phyloP scores from a whole-genome alignment of 805 yeast genomes.

The Tetrapisispora taiwanensis region DNA sequence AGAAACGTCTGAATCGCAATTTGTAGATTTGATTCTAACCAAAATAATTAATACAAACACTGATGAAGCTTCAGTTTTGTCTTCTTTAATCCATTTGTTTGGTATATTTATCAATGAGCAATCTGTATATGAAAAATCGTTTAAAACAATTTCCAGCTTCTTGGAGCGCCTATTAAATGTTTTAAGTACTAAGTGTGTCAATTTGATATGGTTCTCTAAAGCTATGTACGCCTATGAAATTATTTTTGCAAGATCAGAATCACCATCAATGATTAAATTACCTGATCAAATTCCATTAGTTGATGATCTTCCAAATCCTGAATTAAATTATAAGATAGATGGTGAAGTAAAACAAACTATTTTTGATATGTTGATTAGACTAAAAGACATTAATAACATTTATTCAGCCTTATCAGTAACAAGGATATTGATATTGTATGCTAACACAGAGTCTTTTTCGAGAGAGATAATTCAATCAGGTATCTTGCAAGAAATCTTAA shows the following conservation, averaged over 20 bases:
- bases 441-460: slow-evolving; percentile 36
- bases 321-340: slow-evolving; percentile 18
- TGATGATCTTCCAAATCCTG: slow-evolving; percentile 11
- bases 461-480: slow-evolving; percentile 37
- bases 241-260: slow-evolving; percentile 39
- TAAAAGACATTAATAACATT: slow-evolving; percentile 34
- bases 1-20: slow-evolving; percentile 28
- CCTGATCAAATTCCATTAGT: slow-evolving; percentile 12
- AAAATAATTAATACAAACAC: slow-evolving; percentile 32
- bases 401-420: slow-evolving; percentile 44
- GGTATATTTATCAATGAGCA: slow-evolving; percentile 35
- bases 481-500: slow-evolving; percentile 38
- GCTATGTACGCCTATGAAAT: slow-evolving; percentile 48
- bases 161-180: slow-evolving; percentile 30
- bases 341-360: slow-evolving; percentile 25
- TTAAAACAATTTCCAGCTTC: slow-evolving; percentile 29
- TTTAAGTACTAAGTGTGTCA: slow-evolving; percentile 31
- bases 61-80: slow-evolving; percentile 22
- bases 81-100: slow-evolving; percentile 35
- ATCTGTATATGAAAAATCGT: slow-evolving; percentile 29
- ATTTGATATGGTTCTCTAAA: slow-evolving; percentile 49
- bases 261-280: slow-evolving; percentile 37
- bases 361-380: slow-evolving; percentile 35
- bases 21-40: slow-evolving; percentile 30
- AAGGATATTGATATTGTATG: slow-evolving; percentile 44